phyloP scores from a whole-genome alignment of 805 yeast genomes.

The Sugiyamaella chiloensis region DNA sequence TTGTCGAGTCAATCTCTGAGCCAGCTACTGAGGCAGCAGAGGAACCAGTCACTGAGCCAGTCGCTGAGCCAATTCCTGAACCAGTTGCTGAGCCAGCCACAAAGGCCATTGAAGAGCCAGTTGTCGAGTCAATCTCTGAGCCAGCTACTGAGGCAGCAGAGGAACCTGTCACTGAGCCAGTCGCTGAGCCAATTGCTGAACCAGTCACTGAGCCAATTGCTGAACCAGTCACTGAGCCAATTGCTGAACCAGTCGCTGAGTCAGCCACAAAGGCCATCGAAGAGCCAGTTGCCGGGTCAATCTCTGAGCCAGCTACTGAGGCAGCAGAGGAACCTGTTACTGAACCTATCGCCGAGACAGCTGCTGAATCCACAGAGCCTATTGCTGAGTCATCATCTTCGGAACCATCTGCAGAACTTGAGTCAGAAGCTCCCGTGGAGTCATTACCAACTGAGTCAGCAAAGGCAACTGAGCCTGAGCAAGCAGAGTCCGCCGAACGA shows the following conservation, averaged over 20 bases:
- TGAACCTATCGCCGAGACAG: not conserved
- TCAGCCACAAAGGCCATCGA: constrained; percentile 2
- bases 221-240: constrained; percentile 1
- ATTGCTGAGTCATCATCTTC: constrained; percentile 7
- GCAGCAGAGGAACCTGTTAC: constrained; percentile 3
- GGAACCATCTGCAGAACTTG: not conserved
- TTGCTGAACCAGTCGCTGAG: constrained; percentile 1
- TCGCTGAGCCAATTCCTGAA: constrained; percentile 11
- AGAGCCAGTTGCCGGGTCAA: constrained; percentile 4
- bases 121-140: not conserved
- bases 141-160: constrained; percentile 1
- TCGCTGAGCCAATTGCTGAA: constrained; percentile 11
- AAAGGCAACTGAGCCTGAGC: constrained; percentile 5
- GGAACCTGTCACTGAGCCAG: constrained; percentile 5
- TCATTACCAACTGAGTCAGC: constrained; percentile 10
- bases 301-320: constrained; percentile 11
- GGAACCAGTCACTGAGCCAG: constrained; percentile 5
- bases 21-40: constrained; percentile 5
- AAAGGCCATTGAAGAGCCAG: constrained; percentile 8
- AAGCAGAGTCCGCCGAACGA: constrained; percentile 7
- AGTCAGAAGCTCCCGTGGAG: constrained; percentile 8
- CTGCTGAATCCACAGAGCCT: constrained; percentile 3
- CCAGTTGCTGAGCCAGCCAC: constrained; percentile 4
- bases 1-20: not conserved
- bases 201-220: constrained; percentile 5